Base-by-base conservation (phyloP, 2,329 filamentous ascomycete species). In the Ceratocystis eucalypticola region DNA sequence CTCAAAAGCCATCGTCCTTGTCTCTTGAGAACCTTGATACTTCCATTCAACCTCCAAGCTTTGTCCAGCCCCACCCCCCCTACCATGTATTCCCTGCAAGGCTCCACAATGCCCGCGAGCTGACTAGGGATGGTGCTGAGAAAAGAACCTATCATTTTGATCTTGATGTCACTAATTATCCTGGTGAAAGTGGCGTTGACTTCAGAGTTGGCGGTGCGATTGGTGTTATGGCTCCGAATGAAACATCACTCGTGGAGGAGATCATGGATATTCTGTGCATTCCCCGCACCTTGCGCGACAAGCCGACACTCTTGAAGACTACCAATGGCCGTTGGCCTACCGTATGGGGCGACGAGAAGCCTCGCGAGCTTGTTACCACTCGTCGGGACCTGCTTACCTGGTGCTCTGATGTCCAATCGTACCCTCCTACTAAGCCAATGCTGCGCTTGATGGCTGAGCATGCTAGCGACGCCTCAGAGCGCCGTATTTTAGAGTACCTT, bases 71-170 rank as follows among this genome's bases (percentile, higher is more conserved):
- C 30, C 94, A 99, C 74, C 91, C 91, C 66, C 94, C 94, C 0
- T 94, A 96, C 76, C 82, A 93, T 70, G 91, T 97, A 68, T 96
- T 89, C 76, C 88, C 91, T 0, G 92, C 93, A n/a, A 90, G 86
- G 69, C 84, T 99, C 61, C 88, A 91, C 76, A 86, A 86, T 71
- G 84, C 91, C 1, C 87, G 94, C 66, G 91, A 96, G 76, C 78
- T 99, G 73, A 99, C 94, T 12, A 88, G 85, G 74, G 80, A 84
- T 28, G 93, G 93, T 25, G 94, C 94, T 4, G 91, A 96, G 80
- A 99, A 99, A 83, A 84, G 93, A 68, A 99, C 94, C 0, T 96
- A 93, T 75, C 94, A 99, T 76, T 97, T 97, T 72, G 94, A 97
- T 72, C 84, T 99, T 57, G 94, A 99, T 72, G 88, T 99, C 62